Conservation (phyloP, 73 alveolate genomes). For the Paramecium pentaurelia region DNA sequence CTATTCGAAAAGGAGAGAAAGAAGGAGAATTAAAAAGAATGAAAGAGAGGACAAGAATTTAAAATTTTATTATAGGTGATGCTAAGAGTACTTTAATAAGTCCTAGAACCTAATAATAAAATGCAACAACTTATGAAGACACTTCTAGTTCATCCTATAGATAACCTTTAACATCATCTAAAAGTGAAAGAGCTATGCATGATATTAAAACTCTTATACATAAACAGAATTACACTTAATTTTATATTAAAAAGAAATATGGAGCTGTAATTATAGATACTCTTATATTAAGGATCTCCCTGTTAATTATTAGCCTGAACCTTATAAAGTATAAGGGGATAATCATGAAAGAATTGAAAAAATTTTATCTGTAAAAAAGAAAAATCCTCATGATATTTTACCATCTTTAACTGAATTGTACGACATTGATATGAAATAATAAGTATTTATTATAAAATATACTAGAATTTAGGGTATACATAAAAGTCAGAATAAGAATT, state of each 20-base stretch:
- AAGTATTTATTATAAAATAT: neutral
- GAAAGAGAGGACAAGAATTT: constrained; percentile 72
- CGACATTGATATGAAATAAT: constrained; percentile 29
- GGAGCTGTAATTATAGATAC: constrained; percentile 43
- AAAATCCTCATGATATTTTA: constrained; percentile 48
- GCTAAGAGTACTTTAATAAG: constrained; percentile 50
- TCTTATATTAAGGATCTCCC: constrained; percentile 53
- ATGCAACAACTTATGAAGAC: constrained; percentile 64
- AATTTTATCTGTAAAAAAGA: constrained; percentile 56
- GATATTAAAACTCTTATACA: constrained; percentile 33
- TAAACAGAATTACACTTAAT: constrained; percentile 29
- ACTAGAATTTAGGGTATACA: neutral
- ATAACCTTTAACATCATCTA: neutral
- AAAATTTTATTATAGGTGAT: constrained; percentile 62
- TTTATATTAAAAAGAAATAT: constrained; percentile 60
- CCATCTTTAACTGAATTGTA: constrained; percentile 58
- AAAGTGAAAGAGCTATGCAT: constrained; percentile 12
- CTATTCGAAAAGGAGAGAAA: constrained; percentile 68
- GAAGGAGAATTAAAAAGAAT: constrained; percentile 73
- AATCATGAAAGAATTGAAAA: constrained; percentile 62
- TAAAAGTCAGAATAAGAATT: constrained; percentile 55
- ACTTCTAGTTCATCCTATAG: constrained; percentile 45
- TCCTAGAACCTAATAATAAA: constrained; percentile 29
- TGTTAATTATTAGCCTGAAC: constrained; percentile 67
- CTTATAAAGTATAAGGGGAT: constrained; percentile 49